Evolutionary conservation across 78 protist genomes (phyloP).

Genomic region (Dictyostelium firmibasis): DNA sequence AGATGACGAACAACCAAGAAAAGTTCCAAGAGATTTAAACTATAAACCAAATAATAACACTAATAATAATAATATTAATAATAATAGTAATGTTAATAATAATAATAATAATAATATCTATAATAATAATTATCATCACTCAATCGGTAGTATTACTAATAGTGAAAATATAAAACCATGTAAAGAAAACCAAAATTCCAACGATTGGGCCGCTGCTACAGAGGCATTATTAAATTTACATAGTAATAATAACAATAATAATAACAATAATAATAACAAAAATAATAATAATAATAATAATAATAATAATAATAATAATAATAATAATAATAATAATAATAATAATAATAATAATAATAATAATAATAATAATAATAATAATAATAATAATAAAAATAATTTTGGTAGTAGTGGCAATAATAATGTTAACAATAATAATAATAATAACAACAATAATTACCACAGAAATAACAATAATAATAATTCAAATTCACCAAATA

Average conservation of each 20-base stretch:
- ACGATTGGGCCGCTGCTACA: conserved; percentile 57
- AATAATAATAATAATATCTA: background rate
- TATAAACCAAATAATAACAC: background rate
- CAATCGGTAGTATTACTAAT: background rate
- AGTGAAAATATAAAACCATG: conserved; percentile 4
- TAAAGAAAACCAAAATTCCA: background rate
- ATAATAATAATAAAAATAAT: too few relatives aligned
- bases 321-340: background rate
- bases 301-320: background rate
- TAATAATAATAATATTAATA: background rate
- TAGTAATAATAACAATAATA: too few relatives aligned
- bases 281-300: too few relatives aligned
- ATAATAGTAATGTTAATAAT: background rate
- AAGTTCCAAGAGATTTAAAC: background rate
- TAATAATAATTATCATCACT: background rate
- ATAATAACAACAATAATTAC: too few relatives aligned
- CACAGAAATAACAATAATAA: background rate
- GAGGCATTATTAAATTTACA: too few relatives aligned
- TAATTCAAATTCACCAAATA: background rate
- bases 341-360: too few relatives aligned
- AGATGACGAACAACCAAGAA: conserved; percentile 1
- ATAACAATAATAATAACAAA: too few relatives aligned
- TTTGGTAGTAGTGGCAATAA: too few relatives aligned
- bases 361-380: too few relatives aligned
- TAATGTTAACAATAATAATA: too few relatives aligned